Evolutionary conservation across 768 basidiomycete species (phyloP).

Genomic region (Pleurotus giganteus): DNA sequence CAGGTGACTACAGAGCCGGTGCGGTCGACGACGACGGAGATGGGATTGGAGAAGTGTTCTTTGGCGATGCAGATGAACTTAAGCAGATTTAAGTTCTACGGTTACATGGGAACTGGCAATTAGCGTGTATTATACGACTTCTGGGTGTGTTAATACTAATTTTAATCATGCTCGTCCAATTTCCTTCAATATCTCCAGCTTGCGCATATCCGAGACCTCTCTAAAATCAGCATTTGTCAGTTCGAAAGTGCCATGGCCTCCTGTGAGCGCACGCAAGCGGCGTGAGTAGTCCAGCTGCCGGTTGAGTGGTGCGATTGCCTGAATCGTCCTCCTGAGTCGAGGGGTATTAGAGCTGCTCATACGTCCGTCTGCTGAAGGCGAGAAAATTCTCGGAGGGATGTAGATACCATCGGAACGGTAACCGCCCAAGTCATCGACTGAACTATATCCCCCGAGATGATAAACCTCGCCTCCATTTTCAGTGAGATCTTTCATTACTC

Average conservation of each 20-base stretch:
- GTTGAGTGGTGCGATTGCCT: slow-evolving; percentile 75
- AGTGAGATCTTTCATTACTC: slow-evolving; percentile 80
- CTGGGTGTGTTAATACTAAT: slow-evolving; percentile 5
- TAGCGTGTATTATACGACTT: slow-evolving; percentile 12
- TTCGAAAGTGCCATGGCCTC: slow-evolving; percentile 80
- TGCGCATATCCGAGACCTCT: slow-evolving; percentile 58
- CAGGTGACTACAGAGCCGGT: slow-evolving; percentile 54
- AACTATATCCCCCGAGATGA: slow-evolving; percentile 55
- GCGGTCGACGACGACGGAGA: slow-evolving; percentile 75
- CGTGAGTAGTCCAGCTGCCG: slow-evolving; percentile 80
- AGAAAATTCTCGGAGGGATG: slow-evolving; percentile 71
- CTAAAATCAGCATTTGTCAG: slow-evolving; percentile 78
- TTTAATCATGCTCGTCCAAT: slow-evolving; percentile 64
- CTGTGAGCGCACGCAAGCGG: slow-evolving; percentile 75
- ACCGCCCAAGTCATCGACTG: slow-evolving; percentile 36
- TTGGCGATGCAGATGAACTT: slow-evolving; percentile 81
- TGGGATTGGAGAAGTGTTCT: slow-evolving; percentile 68
- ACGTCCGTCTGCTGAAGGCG: slow-evolving; percentile 55
- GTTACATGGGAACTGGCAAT: slow-evolving; percentile 15
- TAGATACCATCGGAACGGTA: slow-evolving; percentile 68
- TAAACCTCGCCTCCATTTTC: slow-evolving; percentile 80
- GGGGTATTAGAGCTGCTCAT: slow-evolving; percentile 26
- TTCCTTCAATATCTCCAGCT: slow-evolving; percentile 71
- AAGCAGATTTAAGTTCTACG: slow-evolving; percentile 47
- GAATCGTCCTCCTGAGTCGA: slow-evolving; percentile 60